Conservation (phyloP, 2,329 filamentous ascomycete species). For the Bipolaris cookei region DNA sequence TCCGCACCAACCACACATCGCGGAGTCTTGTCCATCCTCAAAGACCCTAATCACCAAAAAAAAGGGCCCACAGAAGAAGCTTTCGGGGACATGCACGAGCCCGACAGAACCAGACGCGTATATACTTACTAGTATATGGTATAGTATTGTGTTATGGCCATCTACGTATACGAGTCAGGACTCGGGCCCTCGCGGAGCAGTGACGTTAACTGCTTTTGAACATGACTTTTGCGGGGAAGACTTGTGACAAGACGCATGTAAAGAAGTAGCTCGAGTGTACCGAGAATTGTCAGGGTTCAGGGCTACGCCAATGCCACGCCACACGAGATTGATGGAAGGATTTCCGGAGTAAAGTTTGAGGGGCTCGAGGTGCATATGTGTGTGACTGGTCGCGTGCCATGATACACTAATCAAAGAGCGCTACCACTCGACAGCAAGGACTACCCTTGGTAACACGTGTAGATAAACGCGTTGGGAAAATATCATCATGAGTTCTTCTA, state of each 20-base stretch:
- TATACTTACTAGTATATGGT: background rate
- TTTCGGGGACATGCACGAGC: constrained; percentile 4
- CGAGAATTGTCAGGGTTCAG: too few relatives aligned
- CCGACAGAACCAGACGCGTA: background rate
- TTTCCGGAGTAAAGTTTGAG: background rate
- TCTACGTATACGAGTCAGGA: background rate
- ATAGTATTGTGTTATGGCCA: background rate
- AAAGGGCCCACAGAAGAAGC: constrained; percentile 1
- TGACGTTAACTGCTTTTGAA: background rate
- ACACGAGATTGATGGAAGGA: background rate
- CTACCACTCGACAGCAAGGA: background rate
- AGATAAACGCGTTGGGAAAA: background rate
- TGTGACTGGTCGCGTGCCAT: background rate
- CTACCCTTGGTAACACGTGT: background rate
- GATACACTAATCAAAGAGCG: background rate
- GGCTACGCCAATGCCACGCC: too few relatives aligned
- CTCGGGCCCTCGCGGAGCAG: background rate
- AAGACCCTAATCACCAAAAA: background rate
- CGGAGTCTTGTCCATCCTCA: background rate
- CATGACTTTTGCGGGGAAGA: background rate
- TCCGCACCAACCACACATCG: constrained; percentile 11
- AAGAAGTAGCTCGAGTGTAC: background rate
- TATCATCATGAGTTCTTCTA: constrained; percentile 18
- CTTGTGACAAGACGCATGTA: background rate
- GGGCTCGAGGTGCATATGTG: background rate